Evolutionary conservation across 768 basidiomycete genomes (phyloP), one percentile per base, ranked within the genome.

Genomic region (Suillus occidentalis): DNA sequence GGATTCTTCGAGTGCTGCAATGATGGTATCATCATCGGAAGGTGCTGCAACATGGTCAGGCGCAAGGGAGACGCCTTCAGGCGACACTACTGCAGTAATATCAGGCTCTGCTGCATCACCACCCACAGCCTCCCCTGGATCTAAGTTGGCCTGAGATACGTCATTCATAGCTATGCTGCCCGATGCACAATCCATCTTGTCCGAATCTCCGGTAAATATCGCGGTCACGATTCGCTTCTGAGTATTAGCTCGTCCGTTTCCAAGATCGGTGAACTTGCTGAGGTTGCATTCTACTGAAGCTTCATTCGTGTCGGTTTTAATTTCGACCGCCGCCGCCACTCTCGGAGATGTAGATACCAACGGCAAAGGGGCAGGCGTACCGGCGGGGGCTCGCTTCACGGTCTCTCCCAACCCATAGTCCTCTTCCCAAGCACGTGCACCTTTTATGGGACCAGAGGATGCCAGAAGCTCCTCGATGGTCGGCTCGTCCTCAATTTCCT

Each of bases 391-490:
- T 14, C 69, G 72, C 56, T 76, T 76, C 18, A 76, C 71, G 20
- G 76, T 76, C 4, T 76, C 76, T 14, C 72, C 72, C 14, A 76
- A 28, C n/a, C 63, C 68, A 10, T 69, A 65, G 45, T 76, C 75
- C 25, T 68, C 73, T 42, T 76, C 75, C 76, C 75, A 76, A 49
- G 76, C 75, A 3, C 67, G 73, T 31, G 70, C 75, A 36, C 76
- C 75, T 56, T 39, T 66, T 31, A 77, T 50, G 22, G 74, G 64
- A 22, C 55, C 53, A 58, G 76, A 70, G 9, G 67, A 70, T 12
- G 68, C 66, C 53, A 76, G 60, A 5, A 76, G n/a, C 4, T 76
- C 75, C 60, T 77, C 75, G 1, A 76, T 72, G 40, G 60, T 76
- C 58, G 66, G 70, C 8, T 76, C 74, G 9, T 72, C 72, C 37